phyloP scores from a whole-genome alignment of 148 eudicot species.

The Rhododendron griersonianum region DNA sequence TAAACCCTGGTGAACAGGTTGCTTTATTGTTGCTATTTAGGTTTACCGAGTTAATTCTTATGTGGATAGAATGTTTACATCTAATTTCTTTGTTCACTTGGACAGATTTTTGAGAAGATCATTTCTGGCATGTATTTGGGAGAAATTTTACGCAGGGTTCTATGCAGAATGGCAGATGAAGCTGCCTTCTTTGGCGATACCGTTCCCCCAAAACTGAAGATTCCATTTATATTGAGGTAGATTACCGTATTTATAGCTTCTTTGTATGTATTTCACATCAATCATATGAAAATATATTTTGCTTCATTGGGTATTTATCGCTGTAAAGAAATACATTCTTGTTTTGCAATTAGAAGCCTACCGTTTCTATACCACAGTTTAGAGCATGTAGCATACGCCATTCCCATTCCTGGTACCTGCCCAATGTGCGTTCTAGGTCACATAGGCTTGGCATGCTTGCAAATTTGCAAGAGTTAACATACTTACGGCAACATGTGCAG shows the following conservation, averaged over 20 bases:
- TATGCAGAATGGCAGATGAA: constrained; percentile 78
- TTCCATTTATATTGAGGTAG: constrained; percentile 51
- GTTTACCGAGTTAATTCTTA: not conserved
- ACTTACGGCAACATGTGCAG: constrained; percentile 34
- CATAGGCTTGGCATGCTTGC: not conserved
- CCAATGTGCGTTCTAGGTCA: no score
- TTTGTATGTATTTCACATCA: not conserved
- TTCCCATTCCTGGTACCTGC: no score
- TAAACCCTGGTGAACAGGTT: constrained; percentile 92
- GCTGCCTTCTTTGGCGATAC: constrained; percentile 77
- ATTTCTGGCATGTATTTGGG: constrained; percentile 97
- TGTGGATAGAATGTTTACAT: not conserved
- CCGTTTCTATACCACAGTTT: not conserved
- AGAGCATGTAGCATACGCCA: no score
- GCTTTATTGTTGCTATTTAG: not conserved
- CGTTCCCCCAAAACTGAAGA: constrained; percentile 62
- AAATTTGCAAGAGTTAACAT: not conserved
- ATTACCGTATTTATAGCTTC: not conserved
- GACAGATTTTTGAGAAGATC: constrained; percentile 87
- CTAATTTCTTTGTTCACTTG: not conserved
- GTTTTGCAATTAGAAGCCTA: not conserved
- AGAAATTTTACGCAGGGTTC: constrained; percentile 82
- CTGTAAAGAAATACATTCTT: not conserved
- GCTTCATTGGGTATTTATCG: not conserved
- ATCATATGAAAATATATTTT: not conserved